Conservation (phyloP, 306 rosid genomes). For the Cajanus cajan region DNA sequence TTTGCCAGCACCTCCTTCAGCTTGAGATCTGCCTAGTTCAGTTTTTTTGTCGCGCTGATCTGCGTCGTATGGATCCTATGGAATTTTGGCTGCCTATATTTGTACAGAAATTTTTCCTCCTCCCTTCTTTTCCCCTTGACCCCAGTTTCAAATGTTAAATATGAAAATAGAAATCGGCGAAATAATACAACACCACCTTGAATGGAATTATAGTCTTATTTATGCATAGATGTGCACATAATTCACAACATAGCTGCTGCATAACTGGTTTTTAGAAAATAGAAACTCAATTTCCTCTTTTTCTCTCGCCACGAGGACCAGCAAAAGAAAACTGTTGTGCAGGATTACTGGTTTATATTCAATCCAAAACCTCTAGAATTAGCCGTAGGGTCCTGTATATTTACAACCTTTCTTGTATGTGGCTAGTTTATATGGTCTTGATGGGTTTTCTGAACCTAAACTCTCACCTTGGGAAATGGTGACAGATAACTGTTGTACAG, state of each 20-base stretch:
- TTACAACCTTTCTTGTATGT: neutral
- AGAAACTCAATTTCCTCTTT: neutral
- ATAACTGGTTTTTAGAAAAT: neutral
- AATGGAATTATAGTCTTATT: slow-evolving; percentile 17
- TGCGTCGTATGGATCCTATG: slow-evolving; percentile 34
- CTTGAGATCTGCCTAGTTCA: slow-evolving; percentile 27
- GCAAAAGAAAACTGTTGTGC: neutral
- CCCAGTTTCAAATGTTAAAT: slow-evolving; percentile 44
- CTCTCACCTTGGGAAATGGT: too few species aligned
- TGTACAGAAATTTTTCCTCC: slow-evolving; percentile 53
- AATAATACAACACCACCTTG: slow-evolving; percentile 51
- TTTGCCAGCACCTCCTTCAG: slow-evolving; percentile 25
- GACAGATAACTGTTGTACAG: too few species aligned
- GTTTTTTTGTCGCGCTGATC: neutral
- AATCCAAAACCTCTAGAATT: neutral
- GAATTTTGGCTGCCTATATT: slow-evolving; percentile 55
- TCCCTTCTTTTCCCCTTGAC: slow-evolving; percentile 13
- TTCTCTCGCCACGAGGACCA: neutral
- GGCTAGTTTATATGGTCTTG: neutral
- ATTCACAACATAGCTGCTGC: neutral
- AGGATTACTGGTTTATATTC: neutral
- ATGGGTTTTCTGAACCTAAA: too few species aligned
- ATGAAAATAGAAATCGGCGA: slow-evolving; percentile 46
- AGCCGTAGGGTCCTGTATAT: neutral
- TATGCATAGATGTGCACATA: neutral